Evolutionary conservation across 2,329 filamentous ascomycete genomes (phyloP).

Genomic region (Aspergillus sp.): DNA sequence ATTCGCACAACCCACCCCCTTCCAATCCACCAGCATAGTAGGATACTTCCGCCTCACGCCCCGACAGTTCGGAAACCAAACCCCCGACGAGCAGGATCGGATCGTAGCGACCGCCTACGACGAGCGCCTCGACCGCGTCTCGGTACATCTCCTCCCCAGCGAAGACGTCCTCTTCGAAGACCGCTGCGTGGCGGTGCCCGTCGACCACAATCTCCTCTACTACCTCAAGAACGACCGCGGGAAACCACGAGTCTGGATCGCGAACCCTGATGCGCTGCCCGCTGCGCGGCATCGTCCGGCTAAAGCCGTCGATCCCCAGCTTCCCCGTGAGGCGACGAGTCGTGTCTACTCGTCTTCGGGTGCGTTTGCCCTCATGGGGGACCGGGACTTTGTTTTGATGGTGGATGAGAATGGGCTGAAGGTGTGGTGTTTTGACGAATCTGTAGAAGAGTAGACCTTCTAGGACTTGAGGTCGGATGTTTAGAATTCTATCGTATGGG

Average conservation of each 20-base stretch:
- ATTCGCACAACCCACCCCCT: not conserved
- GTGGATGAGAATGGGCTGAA: slow-evolving; percentile 12
- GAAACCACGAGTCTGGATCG: slow-evolving; percentile 18
- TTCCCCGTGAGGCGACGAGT: slow-evolving; percentile 9
- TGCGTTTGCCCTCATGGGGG: slow-evolving; percentile 14
- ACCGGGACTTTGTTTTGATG: slow-evolving; percentile 17
- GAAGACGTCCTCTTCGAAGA: slow-evolving; percentile 4
- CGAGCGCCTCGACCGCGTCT: slow-evolving; percentile 5
- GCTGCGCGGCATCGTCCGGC: slow-evolving; percentile 9
- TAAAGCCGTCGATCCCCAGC: slow-evolving; percentile 9
- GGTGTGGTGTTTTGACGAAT: slow-evolving; percentile 25
- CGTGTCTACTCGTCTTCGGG: slow-evolving; percentile 5
- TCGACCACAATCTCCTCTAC: slow-evolving; percentile 16
- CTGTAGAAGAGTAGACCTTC: slow-evolving; percentile 1
- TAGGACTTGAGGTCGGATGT: too few relatives aligned
- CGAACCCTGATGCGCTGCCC: slow-evolving; percentile 8
- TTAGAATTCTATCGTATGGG: too few relatives aligned
- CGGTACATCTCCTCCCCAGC: slow-evolving; percentile 10
- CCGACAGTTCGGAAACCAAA: too few relatives aligned
- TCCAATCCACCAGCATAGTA: not conserved
- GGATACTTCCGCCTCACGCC: not conserved
- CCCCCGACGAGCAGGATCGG: too few relatives aligned
- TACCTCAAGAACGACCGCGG: slow-evolving; percentile 16
- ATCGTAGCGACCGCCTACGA: slow-evolving; percentile 13
- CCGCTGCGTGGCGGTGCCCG: slow-evolving; percentile 6